Evolutionary conservation across 2,329 filamentous ascomycete genomes (phyloP).

Genomic region (Fusarium sulawesiense): DNA sequence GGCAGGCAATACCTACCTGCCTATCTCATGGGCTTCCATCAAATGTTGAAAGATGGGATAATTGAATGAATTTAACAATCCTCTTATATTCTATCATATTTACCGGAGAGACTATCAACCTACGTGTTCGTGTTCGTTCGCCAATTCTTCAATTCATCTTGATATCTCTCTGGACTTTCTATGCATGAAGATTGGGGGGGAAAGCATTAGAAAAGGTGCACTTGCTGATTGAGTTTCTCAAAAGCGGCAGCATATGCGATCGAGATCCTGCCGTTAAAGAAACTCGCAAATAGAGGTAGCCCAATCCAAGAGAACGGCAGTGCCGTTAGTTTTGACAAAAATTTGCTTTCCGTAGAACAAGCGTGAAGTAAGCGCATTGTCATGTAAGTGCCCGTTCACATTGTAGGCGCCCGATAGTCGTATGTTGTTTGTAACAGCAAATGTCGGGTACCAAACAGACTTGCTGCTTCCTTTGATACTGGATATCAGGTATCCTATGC

Average conservation of each 20-base stretch:
- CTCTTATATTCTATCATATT: background rate
- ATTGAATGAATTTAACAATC: background rate
- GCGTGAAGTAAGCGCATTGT: background rate
- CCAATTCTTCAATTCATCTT: background rate
- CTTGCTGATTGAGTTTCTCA: slow-evolving; percentile 12
- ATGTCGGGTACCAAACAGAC: background rate
- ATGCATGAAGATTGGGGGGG: background rate
- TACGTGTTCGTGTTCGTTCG: background rate
- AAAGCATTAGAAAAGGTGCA: slow-evolving; percentile 1
- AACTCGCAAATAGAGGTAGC: background rate
- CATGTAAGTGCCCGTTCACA: background rate
- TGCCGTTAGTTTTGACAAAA: background rate
- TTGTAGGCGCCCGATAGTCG: background rate
- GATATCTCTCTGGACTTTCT: background rate
- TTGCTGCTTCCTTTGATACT: background rate
- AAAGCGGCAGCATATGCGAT: slow-evolving; percentile 23
- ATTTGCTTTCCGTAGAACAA: background rate
- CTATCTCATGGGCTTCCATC: background rate
- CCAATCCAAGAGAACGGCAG: background rate
- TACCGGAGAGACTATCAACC: background rate
- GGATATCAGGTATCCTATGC: background rate
- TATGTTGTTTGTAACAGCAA: background rate
- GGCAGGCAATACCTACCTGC: background rate
- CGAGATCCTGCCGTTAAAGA: slow-evolving; percentile 26
- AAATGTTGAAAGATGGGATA: background rate